Conservation (phyloP, 2,329 filamentous ascomycete genomes). For the Neurospora sp. region DNA sequence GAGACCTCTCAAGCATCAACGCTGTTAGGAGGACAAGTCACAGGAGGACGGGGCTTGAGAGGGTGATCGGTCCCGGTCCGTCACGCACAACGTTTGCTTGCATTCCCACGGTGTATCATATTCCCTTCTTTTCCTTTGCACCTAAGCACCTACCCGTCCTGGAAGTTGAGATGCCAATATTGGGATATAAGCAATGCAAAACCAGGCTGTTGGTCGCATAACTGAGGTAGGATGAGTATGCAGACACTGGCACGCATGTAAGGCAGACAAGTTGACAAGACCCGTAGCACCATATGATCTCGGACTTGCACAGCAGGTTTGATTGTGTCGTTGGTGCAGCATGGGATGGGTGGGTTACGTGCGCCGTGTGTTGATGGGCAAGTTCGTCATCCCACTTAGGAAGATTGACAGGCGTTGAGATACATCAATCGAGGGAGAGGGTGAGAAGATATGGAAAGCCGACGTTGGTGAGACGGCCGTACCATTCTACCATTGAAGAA, state of each 20-base stretch:
- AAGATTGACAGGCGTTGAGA: background rate
- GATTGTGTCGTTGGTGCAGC: background rate
- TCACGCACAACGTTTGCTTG: background rate
- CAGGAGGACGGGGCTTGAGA: too few species aligned
- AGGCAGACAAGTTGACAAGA: background rate
- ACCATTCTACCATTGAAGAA: background rate
- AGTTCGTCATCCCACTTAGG: background rate
- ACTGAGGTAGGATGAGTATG: background rate
- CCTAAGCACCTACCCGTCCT: conserved; percentile 12
- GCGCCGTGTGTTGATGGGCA: background rate
- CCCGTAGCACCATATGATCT: background rate
- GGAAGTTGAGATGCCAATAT: conserved; percentile 4
- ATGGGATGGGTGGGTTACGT: background rate
- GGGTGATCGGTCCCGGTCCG: background rate
- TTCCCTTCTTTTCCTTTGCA: background rate
- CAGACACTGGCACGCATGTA: background rate
- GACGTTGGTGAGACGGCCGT: background rate
- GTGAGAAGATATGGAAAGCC: background rate
- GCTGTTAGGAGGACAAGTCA: background rate
- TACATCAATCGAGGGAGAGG: background rate
- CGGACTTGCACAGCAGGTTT: background rate
- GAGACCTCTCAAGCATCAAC: background rate
- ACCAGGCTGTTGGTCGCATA: background rate
- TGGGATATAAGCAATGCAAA: background rate
- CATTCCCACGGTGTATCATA: background rate